phyloP scores from a whole-genome alignment of 2,329 filamentous ascomycete genomes.

The Aciculosporium take region DNA sequence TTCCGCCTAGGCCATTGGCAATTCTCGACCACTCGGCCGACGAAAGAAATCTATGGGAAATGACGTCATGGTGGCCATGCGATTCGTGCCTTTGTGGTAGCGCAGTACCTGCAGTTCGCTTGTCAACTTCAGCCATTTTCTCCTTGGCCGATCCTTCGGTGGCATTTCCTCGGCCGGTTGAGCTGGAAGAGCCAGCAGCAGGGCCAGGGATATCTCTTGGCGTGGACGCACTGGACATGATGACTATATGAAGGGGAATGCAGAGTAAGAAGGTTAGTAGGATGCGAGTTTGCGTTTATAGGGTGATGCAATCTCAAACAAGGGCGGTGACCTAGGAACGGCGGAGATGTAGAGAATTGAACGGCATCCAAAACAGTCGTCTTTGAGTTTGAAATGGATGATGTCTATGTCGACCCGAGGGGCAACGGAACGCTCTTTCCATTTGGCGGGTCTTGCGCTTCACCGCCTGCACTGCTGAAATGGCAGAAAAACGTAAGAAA shows the following conservation, averaged over 20 bases:
- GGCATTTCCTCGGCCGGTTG: neutral
- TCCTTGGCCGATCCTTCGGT: neutral
- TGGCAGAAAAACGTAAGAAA: conserved; percentile 10
- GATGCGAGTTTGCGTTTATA: neutral
- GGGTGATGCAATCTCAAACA: neutral
- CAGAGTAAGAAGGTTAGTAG: neutral
- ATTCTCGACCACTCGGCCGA: conserved; percentile 31
- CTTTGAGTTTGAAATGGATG: too few relatives aligned
- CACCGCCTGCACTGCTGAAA: conserved; percentile 11
- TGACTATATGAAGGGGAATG: neutral
- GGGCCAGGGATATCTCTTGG: neutral
- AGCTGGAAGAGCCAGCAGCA: neutral
- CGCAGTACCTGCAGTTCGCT: neutral
- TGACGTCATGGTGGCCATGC: conserved; percentile 8
- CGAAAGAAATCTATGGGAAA: conserved; percentile 25
- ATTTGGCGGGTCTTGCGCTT: neutral
- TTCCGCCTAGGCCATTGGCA: conserved; percentile 32
- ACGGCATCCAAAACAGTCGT: neutral
- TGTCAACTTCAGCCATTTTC: neutral
- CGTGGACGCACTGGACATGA: neutral
- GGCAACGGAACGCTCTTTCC: neutral
- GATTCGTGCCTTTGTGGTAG: conserved; percentile 4
- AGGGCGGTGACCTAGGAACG: neutral
- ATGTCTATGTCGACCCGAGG: neutral
- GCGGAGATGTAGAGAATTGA: neutral